Base-by-base conservation (phyloP, 2,329 filamentous ascomycete species). In the Pseudogymnoascus sp. region DNA sequence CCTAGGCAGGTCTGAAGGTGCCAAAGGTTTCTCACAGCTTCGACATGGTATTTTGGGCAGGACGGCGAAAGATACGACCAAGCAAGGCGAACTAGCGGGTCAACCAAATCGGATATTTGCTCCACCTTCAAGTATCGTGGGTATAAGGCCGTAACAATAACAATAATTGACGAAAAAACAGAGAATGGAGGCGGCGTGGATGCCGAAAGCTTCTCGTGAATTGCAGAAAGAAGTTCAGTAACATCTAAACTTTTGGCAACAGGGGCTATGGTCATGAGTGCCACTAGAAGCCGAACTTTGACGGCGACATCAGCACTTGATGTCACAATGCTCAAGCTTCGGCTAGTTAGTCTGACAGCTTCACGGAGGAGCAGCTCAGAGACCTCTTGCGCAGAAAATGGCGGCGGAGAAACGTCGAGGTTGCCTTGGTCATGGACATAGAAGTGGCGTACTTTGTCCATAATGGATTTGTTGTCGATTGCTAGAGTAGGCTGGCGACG, bases 1-100 rank as follows among this genome's bases (percentile, higher is more conserved):
- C 88, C 84, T 11, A 96, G 82, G 0, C 86, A 83, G 23, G 82
- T 84, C 69, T 98, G 92, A 62, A 99, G 78, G 68, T 92, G 86
- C 90, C 95, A 96, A 41, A 99, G 79, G 69, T 87, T 89, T 64
- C 90, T 86, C 7, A 96, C 90, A 16, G 92, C 88, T 77, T 99
- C 96, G 34, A 99, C 93, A 72, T 98, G 95, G 69, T 93, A 96
- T 73, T 96, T 96, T 0, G 93, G 92, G 67, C 88, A 87, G 11
- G 87, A 82, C n/a, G 90, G 88, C 0, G 92, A 90, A 41, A 99
- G 77, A 71, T 90, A 92, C 4, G 79, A 75, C 95, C 95, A 99
- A 0, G 93, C 82, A 64, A 88, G 83, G 1, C 80, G 80, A 14
- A 95, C 86, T 21, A 98, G 78, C 28, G 84, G 81, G 19, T 85